Evolutionary conservation across 805 yeast genomes (phyloP).

Genomic region (Cyberlindnera samutprakarnensis): DNA sequence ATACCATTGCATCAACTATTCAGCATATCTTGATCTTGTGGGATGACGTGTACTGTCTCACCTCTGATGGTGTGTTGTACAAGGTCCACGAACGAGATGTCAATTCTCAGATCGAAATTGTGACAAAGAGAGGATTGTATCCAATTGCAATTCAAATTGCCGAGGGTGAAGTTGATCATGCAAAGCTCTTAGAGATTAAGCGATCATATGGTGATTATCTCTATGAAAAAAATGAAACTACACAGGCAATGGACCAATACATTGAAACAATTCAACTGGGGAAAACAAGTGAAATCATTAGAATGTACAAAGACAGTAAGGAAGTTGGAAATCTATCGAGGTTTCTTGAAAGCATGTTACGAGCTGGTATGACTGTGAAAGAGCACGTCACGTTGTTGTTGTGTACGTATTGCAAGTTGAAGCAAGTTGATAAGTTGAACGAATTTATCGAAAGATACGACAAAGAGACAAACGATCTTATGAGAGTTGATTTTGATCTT

Average conservation of each 20-base stretch:
- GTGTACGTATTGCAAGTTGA: constrained; percentile 74
- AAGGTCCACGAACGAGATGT: constrained; percentile 58
- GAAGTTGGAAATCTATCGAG: constrained; percentile 56
- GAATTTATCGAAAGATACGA: constrained; percentile 44
- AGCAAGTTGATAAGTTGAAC: constrained; percentile 48
- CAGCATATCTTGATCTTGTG: constrained; percentile 49
- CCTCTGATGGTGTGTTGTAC: constrained; percentile 71
- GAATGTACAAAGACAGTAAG: constrained; percentile 71
- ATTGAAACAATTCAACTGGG: constrained; percentile 47
- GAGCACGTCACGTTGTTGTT: constrained; percentile 79
- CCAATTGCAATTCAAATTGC: constrained; percentile 71
- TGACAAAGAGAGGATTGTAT: constrained; percentile 63
- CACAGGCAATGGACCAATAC: constrained; percentile 70
- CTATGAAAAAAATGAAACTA: constrained; percentile 55
- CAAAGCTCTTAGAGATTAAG: constrained; percentile 34
- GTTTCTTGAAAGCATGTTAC: constrained; percentile 56
- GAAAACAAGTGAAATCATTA: constrained; percentile 68
- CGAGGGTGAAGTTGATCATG: constrained; percentile 19
- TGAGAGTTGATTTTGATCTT: constrained; percentile 50
- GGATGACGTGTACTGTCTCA: constrained; percentile 52
- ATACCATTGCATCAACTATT: constrained; percentile 60
- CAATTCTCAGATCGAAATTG: constrained; percentile 58
- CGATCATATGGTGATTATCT: constrained; percentile 65
- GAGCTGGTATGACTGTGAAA: constrained; percentile 47
- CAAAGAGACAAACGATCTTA: constrained; percentile 23